A percentile compares a stretch with the other conserved stretches of the same genome.
These are phyloP conservation scores for Lophiostoma macrostomum DNA, from an alignment of 495 filamentous ascomycete genomes.

Conservation along the genomic window DNA sequence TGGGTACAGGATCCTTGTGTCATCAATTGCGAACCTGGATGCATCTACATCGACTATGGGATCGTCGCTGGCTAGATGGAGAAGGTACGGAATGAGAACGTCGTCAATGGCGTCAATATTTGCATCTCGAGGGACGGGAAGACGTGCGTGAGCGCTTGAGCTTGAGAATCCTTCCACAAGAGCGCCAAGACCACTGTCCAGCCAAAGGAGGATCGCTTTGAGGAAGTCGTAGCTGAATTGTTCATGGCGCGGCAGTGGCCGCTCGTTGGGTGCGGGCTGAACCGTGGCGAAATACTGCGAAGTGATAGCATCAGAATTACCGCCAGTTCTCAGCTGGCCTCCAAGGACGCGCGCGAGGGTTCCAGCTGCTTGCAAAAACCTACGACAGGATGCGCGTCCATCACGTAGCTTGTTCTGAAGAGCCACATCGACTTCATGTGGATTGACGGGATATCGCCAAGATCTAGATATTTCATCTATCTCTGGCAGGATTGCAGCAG, in stretches of 20 bases:
- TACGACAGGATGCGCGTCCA: constrained; percentile 56
- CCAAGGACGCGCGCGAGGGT: constrained; percentile 56
- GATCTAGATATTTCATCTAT: constrained; percentile 55
- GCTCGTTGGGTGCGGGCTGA: constrained; percentile 49
- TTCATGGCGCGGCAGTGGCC: constrained; percentile 41
- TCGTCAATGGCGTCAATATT: constrained; percentile 53
- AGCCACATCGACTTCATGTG: constrained; percentile 49
- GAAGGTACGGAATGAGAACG: constrained; percentile 59
- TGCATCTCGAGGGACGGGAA: constrained; percentile 53
- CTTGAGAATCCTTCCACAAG: constrained; percentile 57
- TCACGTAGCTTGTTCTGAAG: constrained; percentile 57
- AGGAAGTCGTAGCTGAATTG: constrained; percentile 65
- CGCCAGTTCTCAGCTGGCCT: constrained; percentile 44
- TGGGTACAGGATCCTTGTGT: constrained; percentile 50
- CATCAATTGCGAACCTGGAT: constrained; percentile 58
- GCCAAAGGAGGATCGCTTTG: constrained; percentile 61
- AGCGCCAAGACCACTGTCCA: constrained; percentile 54
- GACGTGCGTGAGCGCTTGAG: constrained; percentile 42
- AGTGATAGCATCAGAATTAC: constrained; percentile 29
- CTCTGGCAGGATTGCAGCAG: constrained; percentile 49
- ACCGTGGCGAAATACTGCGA: constrained; percentile 48
- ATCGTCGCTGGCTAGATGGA: constrained; percentile 46
- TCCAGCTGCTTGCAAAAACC: constrained; percentile 68
- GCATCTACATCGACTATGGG: constrained; percentile 58
- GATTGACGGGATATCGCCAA: constrained; percentile 62